phyloP scores from a whole-genome alignment of 176 grass and related monocot species.

The Metroxylon sagu region DNA sequence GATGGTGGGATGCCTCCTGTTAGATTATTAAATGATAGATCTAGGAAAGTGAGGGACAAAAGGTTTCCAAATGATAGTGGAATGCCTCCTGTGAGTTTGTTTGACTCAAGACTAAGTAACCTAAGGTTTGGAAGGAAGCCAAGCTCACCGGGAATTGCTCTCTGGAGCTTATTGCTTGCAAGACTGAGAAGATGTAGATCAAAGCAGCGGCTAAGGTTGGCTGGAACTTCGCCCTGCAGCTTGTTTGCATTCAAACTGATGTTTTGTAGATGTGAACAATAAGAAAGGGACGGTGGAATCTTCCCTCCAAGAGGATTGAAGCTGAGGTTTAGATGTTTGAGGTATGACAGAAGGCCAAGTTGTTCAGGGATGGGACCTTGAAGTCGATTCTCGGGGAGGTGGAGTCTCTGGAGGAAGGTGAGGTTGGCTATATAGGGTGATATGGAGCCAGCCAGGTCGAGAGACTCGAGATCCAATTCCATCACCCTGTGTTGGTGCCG shows the following conservation, averaged over 20 bases:
- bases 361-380: conserved; percentile 12
- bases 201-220: conserved; percentile 12
- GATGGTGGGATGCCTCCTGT: conserved; percentile 18
- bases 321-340: conserved; percentile 2
- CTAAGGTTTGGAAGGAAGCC: not conserved
- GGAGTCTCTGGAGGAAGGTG: conserved; percentile 31
- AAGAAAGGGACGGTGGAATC: conserved; percentile 21
- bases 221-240: conserved; percentile 17
- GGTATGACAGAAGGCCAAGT: conserved; percentile 10
- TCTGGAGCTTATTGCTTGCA: conserved; percentile 31
- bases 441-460: conserved; percentile 8
- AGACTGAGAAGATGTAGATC: conserved; percentile 27
- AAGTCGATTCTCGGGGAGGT: conserved; percentile 17
- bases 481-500: conserved; percentile 22
- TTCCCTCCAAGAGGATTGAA: conserved; percentile 12
- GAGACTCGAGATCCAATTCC: conserved; percentile 17
- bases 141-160: conserved; percentile 17
- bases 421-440: conserved; percentile 21
- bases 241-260: conserved; percentile 4
- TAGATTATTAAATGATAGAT: not conserved
- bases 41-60: too few relatives aligned
- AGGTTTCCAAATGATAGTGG: too few relatives aligned
- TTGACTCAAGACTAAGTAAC: not conserved
- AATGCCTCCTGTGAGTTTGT: too few relatives aligned
- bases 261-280: conserved; percentile 18